Base-by-base conservation (phyloP, 1,284 basidiomycete species). In the Leccinum fuscescens region DNA sequence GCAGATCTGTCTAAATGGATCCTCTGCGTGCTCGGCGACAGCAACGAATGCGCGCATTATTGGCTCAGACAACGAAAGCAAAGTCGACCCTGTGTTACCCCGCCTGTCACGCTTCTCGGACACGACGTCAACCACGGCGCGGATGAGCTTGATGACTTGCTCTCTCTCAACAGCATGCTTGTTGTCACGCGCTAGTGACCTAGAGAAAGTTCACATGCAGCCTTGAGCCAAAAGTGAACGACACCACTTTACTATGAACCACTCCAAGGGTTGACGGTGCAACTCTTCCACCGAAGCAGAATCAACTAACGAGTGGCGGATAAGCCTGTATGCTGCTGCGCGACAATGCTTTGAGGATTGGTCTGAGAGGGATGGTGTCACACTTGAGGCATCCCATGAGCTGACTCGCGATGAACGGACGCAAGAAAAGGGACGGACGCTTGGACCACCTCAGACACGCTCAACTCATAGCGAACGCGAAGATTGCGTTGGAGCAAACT, bases 11-110 rank as follows among this genome's bases (percentile, higher is more conserved):
- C 89, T 83, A 69, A 99, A 90, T 1, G 92, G 89, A 71, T 99
- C 97, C 63, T 99, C 96, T 4, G 85, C 80, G 61, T 96, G 92
- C 72, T 99, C 96, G 0, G 95, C 94, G 4, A 96, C 85, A n/a
- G 94, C 91, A 54, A 98, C 88, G 9, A 99, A 77, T 2, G 93
- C 90, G 35, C 97, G 86, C 76, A 96, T 86, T 48, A 97, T 81
- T 6, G 89, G 82, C 63, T 93, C 90, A 1, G 90, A 88, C 56
- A 91, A 73, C 27, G 86, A 88, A 7, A 91, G 78, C 3, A 69
- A 67, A 11, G 77, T 80, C 9, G 76, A 73, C 12, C 79, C 80
- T 2, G 78, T 76, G 31, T 78, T 73, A 20, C 75, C 73, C 20
- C 77, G 76, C 55, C 79, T 74, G 56, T 84, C 80, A 37, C 77